A percentile compares a stretch with the other conserved stretches of the same genome.
Conservation (phyloP, 208 protist species). For the Crithidia sp. region DNA sequence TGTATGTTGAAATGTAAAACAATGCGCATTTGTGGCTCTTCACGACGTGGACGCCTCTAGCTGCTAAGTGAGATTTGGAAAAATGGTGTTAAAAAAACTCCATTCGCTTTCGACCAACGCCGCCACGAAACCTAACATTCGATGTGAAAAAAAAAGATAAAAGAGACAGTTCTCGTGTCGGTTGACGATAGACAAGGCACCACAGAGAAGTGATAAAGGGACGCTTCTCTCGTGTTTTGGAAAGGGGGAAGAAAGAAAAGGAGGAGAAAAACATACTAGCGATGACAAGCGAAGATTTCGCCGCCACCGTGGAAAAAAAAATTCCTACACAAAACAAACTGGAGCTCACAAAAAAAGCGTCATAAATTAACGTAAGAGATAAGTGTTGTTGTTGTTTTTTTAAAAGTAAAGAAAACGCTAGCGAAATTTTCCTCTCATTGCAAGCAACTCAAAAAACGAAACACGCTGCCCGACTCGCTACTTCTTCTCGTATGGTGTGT, state of each 20-base stretch:
- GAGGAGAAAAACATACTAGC: conserved; percentile 28
- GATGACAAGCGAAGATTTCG: conserved; percentile 12
- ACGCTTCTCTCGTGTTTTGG: neutral
- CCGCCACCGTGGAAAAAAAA: conserved; percentile 9
- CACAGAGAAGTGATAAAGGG: conserved; percentile 4
- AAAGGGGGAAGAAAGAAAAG: conserved; percentile 2
- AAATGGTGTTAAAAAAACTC: neutral
- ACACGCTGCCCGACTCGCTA: conserved; percentile 14
- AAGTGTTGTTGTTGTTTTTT: neutral
- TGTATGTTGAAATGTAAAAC: neutral
- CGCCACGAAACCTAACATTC: neutral
- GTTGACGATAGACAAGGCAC: neutral
- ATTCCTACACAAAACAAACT: conserved; percentile 29
- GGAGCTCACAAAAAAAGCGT: conserved; percentile 4
- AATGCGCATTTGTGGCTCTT: conserved; percentile 16
- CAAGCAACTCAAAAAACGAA: neutral
- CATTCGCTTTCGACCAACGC: neutral
- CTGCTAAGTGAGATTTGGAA: conserved; percentile 20
- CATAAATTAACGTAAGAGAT: conserved; percentile 21
- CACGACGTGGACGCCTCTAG: conserved; percentile 16
- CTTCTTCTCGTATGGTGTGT: conserved; percentile 51
- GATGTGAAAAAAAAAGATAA: neutral
- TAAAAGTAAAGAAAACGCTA: conserved; percentile 17
- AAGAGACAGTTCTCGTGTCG: neutral
- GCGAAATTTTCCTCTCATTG: neutral